Evolutionary conservation across 2,329 filamentous ascomycete species (phyloP), one percentile per base, ranked within the genome.

Genomic region (Aphanocladium album): DNA sequence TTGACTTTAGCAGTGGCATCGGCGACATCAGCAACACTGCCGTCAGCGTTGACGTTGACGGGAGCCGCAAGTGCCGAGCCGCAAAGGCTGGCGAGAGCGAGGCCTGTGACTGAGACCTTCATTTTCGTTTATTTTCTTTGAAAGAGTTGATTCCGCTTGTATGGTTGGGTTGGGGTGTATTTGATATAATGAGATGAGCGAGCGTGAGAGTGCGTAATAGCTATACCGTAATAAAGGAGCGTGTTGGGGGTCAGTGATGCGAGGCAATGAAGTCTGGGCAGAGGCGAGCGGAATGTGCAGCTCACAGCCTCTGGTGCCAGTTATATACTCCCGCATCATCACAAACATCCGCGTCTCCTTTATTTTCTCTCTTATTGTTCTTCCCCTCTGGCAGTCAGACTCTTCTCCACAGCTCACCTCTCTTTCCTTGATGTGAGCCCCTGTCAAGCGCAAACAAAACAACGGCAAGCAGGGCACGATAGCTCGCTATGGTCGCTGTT

Each of bases 81-180:
- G 30, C 27, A 60, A 19, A 60, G 39, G 57, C 57, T 53, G 41
- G 57, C 49, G 39, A 60, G 27, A 8, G 52, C n/a, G 49, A 60
- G 17, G 16, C 39, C 17, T 14, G 49, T 19, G 14, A 25, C 35
- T 2, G 47, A 58, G 47, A 53, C 43, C 57, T 60, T 60, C 57
- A 60, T 60, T 21, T 37, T 53, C 3, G n/a, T 2, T 33, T 45
- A 11, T 5, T 39, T 39, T 25, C 11, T 53, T 55, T 23, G 6
- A 35, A 7, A 7, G 16, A 2, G 3, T 17, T 21, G n/a, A 0
- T 7, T 17, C 11, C 23, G 12, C 7, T 30, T 30, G 6, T 21
- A 35, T 30, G 17, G 4, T 50, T 33, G 25, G n/a, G 27, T 51
- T 35, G 30, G 30, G 23, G n/a, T 25, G 35, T 39, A 39, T 12